Conservation (phyloP, 2,329 filamentous ascomycete species). For the Epichloe sibirici region DNA sequence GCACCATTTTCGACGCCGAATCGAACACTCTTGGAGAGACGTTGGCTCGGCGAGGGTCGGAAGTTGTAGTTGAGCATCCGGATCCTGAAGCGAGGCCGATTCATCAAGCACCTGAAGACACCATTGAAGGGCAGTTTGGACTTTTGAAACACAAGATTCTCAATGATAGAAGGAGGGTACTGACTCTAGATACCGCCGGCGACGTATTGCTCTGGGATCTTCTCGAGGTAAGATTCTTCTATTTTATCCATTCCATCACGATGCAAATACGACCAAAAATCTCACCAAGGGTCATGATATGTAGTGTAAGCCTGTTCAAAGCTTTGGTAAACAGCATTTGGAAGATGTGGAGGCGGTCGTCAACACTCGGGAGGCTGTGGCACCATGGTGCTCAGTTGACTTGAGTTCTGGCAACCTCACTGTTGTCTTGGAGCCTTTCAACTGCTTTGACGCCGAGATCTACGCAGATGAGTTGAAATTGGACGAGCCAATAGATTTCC, state of each 20-base stretch:
- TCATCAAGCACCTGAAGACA: slow-evolving; percentile 58
- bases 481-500: slow-evolving; percentile 64
- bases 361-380: slow-evolving; percentile 78
- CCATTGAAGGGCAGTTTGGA: slow-evolving; percentile 89
- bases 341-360: slow-evolving; percentile 82
- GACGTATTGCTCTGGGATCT: slow-evolving; percentile 95
- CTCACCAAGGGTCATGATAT: not conserved
- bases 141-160: slow-evolving; percentile 86
- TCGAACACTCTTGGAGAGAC: slow-evolving; percentile 35
- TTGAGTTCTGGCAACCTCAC: slow-evolving; percentile 85
- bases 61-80: slow-evolving; percentile 16
- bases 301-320: slow-evolving; percentile 73
- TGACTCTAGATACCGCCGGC: slow-evolving; percentile 89
- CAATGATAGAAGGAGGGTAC: slow-evolving; percentile 77
- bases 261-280: not conserved
- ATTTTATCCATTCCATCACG: not conserved
- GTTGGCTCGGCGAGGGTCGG: slow-evolving; percentile 27
- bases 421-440: slow-evolving; percentile 84
- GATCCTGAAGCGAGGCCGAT: slow-evolving; percentile 42
- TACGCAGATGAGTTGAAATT: slow-evolving; percentile 82
- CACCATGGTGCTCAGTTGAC: slow-evolving; percentile 93
- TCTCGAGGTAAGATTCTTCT: slow-evolving; percentile 49
- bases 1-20: slow-evolving; percentile 42
- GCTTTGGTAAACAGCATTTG: slow-evolving; percentile 88
- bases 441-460: slow-evolving; percentile 94